A percentile compares a stretch with the other conserved stretches of the same genome.
Evolutionary conservation across 768 basidiomycete species (phyloP).

Genomic region (Brasilioporus rufonigricans): DNA sequence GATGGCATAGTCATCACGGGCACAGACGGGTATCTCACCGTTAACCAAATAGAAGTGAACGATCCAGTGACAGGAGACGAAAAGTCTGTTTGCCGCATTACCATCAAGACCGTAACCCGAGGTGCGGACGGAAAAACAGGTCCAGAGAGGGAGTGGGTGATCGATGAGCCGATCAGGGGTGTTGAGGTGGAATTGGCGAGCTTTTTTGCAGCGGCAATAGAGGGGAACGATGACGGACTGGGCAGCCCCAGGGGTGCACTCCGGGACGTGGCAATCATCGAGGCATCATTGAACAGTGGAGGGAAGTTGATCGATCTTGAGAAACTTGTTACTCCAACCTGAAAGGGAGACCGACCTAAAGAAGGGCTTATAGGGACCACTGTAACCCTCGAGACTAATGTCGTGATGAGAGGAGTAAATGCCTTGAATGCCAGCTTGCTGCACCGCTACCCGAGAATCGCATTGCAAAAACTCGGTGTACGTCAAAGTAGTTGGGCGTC

Average conservation of each 20-base stretch:
- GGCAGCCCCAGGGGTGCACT: slow-evolving; percentile 66
- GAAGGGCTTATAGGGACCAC: too few relatives aligned
- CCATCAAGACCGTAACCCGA: slow-evolving; percentile 34
- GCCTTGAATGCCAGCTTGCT: too few relatives aligned
- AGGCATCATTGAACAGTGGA: slow-evolving; percentile 69
- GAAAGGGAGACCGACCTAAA: not conserved
- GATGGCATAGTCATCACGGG: slow-evolving; percentile 53
- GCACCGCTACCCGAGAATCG: too few relatives aligned
- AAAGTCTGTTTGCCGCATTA: slow-evolving; percentile 34
- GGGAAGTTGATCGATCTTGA: slow-evolving; percentile 59
- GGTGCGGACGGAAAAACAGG: slow-evolving; percentile 17
- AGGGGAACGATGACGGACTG: slow-evolving; percentile 48
- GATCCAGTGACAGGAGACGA: slow-evolving; percentile 25
- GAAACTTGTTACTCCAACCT: slow-evolving; percentile 26
- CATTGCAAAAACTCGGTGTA: too few relatives aligned
- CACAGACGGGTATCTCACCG: slow-evolving; percentile 57
- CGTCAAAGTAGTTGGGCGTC: too few relatives aligned
- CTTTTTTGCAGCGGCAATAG: slow-evolving; percentile 53
- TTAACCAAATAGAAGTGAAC: slow-evolving; percentile 33
- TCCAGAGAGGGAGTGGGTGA: slow-evolving; percentile 41
- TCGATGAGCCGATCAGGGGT: slow-evolving; percentile 49
- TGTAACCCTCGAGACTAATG: too few relatives aligned
- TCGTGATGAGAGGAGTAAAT: too few relatives aligned
- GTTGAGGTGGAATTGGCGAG: slow-evolving; percentile 54
- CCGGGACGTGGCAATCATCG: slow-evolving; percentile 74